Conservation (phyloP, 2,329 filamentous ascomycete genomes). For the Rhytidhysteron rufulum region DNA sequence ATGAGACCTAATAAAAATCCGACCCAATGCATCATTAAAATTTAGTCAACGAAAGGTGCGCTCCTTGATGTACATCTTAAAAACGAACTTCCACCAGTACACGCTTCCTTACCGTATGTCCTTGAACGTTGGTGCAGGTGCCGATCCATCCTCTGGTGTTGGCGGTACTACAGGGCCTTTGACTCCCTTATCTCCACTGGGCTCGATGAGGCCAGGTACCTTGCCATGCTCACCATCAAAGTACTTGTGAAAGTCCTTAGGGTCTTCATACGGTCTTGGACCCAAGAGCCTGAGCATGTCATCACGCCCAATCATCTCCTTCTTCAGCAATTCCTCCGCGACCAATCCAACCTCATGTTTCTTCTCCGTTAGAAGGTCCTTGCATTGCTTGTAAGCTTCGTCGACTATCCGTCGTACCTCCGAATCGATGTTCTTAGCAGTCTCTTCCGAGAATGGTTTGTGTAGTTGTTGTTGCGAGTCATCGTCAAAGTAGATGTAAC, state of each 20-base stretch:
- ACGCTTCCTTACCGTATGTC: background rate
- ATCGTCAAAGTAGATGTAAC: slow-evolving; percentile 84
- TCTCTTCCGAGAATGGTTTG: slow-evolving; percentile 95
- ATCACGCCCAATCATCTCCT: slow-evolving; percentile 87
- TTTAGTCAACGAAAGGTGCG: background rate
- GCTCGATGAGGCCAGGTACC: slow-evolving; percentile 30
- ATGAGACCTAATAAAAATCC: background rate
- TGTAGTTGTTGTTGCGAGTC: slow-evolving; percentile 76
- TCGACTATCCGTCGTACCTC: slow-evolving; percentile 92
- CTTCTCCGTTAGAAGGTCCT: slow-evolving; percentile 75
- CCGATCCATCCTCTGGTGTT: background rate
- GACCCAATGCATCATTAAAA: background rate
- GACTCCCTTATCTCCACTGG: slow-evolving; percentile 25
- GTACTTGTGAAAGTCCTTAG: slow-evolving; percentile 90
- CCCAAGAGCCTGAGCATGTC: slow-evolving; percentile 89
- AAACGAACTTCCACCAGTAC: background rate
- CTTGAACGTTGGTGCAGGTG: background rate
- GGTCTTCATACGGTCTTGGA: slow-evolving; percentile 76
- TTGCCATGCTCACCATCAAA: slow-evolving; percentile 53
- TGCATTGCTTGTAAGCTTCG: slow-evolving; percentile 88
- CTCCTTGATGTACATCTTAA: background rate
- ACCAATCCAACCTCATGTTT: slow-evolving; percentile 84
- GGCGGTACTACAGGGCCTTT: slow-evolving; percentile 34
- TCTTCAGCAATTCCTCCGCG: slow-evolving; percentile 85
- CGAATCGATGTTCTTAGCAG: slow-evolving; percentile 83